A percentile compares a stretch with the other conserved stretches of the same genome.
These are phyloP conservation scores for Hanseniaspora jakobsenii DNA, from an alignment of 805 yeast genomes.

Conservation along the genomic window DNA sequence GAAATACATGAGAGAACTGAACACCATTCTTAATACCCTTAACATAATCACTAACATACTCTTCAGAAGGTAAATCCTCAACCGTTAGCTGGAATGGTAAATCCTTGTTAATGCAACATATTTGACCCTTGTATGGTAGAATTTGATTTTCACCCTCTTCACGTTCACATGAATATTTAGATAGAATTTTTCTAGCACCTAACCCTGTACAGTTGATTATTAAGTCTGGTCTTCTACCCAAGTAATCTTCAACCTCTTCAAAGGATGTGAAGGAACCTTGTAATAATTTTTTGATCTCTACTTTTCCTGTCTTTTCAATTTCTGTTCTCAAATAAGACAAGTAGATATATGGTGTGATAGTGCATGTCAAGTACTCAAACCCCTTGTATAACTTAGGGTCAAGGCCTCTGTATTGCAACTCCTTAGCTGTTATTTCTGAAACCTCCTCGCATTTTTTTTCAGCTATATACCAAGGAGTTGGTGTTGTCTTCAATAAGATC, in stretches of 20 bases:
- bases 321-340: conserved; percentile 40
- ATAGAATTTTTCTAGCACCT: conserved; percentile 28
- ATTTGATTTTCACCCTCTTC: conserved; percentile 28
- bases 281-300: conserved; percentile 43
- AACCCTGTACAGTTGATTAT: conserved; percentile 52
- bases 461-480: conserved; percentile 39
- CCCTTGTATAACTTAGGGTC: conserved; percentile 34
- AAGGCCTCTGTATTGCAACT: conserved; percentile 24
- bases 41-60: conserved; percentile 13
- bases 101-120: conserved; percentile 39
- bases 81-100: conserved; percentile 29
- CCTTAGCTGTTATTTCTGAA: conserved; percentile 26
- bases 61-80: conserved; percentile 20
- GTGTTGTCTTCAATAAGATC: conserved; percentile 20
- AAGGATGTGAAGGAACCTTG: conserved; percentile 5
- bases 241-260: conserved; percentile 16
- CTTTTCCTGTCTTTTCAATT: conserved; percentile 37
- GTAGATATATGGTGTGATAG: conserved; percentile 48
- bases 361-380: conserved; percentile 39
- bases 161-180: conserved; percentile 34
- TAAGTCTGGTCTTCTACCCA: conserved; percentile 34
- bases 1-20: conserved; percentile 50
- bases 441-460: conserved; percentile 32
- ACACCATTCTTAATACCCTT: background rate
- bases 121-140: conserved; percentile 51